Conservation (phyloP, 2,329 filamentous ascomycete species). For the Colletotrichum euphorbiae region DNA sequence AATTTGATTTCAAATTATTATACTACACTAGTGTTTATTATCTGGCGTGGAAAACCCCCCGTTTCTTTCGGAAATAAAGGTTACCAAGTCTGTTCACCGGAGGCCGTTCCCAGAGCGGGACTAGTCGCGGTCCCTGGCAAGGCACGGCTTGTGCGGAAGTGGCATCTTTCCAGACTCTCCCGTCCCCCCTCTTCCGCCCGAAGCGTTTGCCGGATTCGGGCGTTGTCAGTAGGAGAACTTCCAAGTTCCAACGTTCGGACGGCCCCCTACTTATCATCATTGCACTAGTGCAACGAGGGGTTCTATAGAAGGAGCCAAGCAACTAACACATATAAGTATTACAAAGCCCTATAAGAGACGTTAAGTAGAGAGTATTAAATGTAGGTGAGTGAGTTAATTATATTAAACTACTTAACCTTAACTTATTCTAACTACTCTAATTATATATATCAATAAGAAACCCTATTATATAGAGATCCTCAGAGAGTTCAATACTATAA, state of each 20-base stretch:
- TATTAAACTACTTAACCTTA: no score
- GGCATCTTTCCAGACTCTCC: slow-evolving; percentile 20
- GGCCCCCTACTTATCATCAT: background rate
- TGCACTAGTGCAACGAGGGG: background rate
- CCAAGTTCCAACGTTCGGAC: background rate
- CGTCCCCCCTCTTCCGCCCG: slow-evolving; percentile 9
- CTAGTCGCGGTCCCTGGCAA: slow-evolving; percentile 10
- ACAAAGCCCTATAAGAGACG: background rate
- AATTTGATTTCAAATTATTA: no score
- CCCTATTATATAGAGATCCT: no score
- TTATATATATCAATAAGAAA: no score
- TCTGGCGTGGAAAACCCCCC: no score
- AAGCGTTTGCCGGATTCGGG: slow-evolving; percentile 12
- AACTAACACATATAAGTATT: background rate
- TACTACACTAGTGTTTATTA: no score
- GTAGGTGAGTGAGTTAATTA: no score
- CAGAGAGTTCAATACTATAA: no score
- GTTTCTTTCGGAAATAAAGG: no score
- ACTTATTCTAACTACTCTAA: no score
- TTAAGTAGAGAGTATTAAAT: no score
- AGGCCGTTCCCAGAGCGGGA: slow-evolving; percentile 10
- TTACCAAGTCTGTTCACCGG: slow-evolving; percentile 12
- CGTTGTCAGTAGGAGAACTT: background rate
- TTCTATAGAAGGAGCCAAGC: background rate
- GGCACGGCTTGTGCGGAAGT: slow-evolving; percentile 13